A percentile compares a stretch with the other conserved stretches of the same genome.
Conservation (phyloP, 106 monocot genomes). For the Gastrodia elata region DNA sequence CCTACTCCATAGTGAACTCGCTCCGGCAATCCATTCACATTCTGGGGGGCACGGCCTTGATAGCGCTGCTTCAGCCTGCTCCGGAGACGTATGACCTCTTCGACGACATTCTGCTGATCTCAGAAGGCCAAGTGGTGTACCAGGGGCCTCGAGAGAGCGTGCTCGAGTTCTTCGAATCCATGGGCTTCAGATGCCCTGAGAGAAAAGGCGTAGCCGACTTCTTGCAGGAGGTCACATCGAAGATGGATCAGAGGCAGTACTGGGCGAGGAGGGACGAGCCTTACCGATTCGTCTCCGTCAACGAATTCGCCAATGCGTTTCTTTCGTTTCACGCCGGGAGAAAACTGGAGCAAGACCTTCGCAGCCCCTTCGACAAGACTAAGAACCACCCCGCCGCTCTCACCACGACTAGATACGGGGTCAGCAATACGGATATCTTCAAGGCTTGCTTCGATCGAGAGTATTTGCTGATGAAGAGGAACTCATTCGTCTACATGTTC, state of each 20-base stretch:
- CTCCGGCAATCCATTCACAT: slow-evolving; percentile 56
- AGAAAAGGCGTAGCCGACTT: slow-evolving; percentile 72
- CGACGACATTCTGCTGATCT: slow-evolving; percentile 63
- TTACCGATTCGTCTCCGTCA: slow-evolving; percentile 42
- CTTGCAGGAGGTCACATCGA: slow-evolving; percentile 67
- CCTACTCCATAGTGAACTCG: slow-evolving; percentile 48
- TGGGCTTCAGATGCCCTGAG: slow-evolving; percentile 65
- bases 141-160: slow-evolving; percentile 60
- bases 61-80: slow-evolving; percentile 66
- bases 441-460: slow-evolving; percentile 46
- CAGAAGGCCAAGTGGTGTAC: slow-evolving; percentile 58
- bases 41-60: slow-evolving; percentile 47
- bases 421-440: slow-evolving; percentile 39
- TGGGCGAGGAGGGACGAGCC: slow-evolving; percentile 34
- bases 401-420: slow-evolving; percentile 46
- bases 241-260: slow-evolving; percentile 62
- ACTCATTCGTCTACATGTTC: slow-evolving; percentile 64
- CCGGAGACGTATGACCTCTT: slow-evolving; percentile 66
- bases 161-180: slow-evolving; percentile 50
- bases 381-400: slow-evolving; percentile 60
- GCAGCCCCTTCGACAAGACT: slow-evolving; percentile 33
- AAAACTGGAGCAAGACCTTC: slow-evolving; percentile 26
- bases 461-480: slow-evolving; percentile 48
- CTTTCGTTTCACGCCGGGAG: slow-evolving; percentile 37
- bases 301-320: slow-evolving; percentile 46